Percentiles rank a stretch among this genome's conserved stretches.
Evolutionary conservation across 352 stramenopile species (phyloP).

Genomic region (Elongisporangium undulatum): DNA sequence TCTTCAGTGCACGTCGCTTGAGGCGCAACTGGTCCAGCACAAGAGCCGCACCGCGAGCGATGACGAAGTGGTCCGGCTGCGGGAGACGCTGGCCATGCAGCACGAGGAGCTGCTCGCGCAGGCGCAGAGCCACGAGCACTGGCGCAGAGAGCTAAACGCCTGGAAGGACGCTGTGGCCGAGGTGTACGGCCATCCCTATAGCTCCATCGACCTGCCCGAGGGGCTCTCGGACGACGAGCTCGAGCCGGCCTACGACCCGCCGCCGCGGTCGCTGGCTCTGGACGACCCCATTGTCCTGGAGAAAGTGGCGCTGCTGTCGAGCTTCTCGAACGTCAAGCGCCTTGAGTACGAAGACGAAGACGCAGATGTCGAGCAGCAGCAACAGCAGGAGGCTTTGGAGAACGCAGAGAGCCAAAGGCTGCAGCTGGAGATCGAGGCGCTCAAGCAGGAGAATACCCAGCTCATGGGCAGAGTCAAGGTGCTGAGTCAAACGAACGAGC

Average conservation of each 20-base stretch:
- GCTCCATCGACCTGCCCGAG: neutral
- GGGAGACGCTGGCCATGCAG: conserved; percentile 22
- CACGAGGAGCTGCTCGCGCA: conserved; percentile 13
- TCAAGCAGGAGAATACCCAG: neutral
- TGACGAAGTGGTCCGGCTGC: conserved; percentile 14
- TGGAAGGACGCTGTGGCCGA: neutral
- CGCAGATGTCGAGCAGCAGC: conserved; percentile 10
- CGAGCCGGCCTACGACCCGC: neutral
- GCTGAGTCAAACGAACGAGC: neutral
- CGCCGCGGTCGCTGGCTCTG: neutral
- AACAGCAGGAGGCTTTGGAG: neutral
- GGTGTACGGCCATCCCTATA: neutral
- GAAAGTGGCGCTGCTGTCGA: conserved; percentile 15
- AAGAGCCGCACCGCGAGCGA: conserved; percentile 7
- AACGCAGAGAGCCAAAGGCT: conserved; percentile 3
- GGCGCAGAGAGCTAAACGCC: neutral
- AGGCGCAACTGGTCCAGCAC: conserved; percentile 9
- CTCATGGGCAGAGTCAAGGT: neutral
- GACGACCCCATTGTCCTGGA: conserved; percentile 4
- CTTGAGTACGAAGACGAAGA: conserved; percentile 17
- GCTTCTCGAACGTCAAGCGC: conserved; percentile 14
- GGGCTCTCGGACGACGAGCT: neutral
- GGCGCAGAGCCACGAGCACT: neutral
- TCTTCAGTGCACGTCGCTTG: conserved; percentile 9
- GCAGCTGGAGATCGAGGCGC: conserved; percentile 14